phyloP scores from a whole-genome alignment of 148 eudicot genomes.

The Rhododendron ovatum region DNA sequence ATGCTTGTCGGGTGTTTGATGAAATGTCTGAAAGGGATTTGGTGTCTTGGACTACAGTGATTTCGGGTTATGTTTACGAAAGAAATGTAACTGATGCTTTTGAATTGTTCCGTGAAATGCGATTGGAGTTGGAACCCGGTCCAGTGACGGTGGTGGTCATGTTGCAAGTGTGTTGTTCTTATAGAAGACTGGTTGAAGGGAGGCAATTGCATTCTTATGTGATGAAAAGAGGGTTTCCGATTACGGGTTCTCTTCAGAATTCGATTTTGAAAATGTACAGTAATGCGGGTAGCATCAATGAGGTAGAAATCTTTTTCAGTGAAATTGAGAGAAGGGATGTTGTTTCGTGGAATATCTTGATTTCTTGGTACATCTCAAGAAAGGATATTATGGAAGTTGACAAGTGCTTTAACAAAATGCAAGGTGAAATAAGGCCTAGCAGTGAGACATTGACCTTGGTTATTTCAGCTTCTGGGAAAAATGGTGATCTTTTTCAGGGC shows the following conservation, averaged over 20 bases:
- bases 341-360: conserved; percentile 54
- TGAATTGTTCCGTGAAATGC: conserved; percentile 27
- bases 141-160: conserved; percentile 46
- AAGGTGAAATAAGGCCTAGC: conserved; percentile 30
- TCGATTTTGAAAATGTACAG: conserved; percentile 42
- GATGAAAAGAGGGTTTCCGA: conserved; percentile 31
- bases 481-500: conserved; percentile 22
- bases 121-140: conserved; percentile 38
- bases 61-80: conserved; percentile 35
- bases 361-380: conserved; percentile 31
- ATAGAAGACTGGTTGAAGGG: conserved; percentile 27
- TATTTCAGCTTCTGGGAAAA: conserved; percentile 37
- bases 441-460: conserved; percentile 42
- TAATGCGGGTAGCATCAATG: conserved; percentile 14
- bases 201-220: conserved; percentile 44
- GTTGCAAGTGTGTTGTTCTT: conserved; percentile 36
- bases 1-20: conserved; percentile 47
- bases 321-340: conserved; percentile 35
- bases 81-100: conserved; percentile 29
- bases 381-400: conserved; percentile 13
- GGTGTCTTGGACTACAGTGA: conserved; percentile 63
- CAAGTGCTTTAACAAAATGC: conserved; percentile 31
- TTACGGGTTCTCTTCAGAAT: conserved; percentile 35
- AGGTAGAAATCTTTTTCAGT: conserved; percentile 33
- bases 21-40: conserved; percentile 58